Base-by-base conservation (phyloP, 192 early-diverging fungal species). In the Rhizoclosmatium globosum region DNA sequence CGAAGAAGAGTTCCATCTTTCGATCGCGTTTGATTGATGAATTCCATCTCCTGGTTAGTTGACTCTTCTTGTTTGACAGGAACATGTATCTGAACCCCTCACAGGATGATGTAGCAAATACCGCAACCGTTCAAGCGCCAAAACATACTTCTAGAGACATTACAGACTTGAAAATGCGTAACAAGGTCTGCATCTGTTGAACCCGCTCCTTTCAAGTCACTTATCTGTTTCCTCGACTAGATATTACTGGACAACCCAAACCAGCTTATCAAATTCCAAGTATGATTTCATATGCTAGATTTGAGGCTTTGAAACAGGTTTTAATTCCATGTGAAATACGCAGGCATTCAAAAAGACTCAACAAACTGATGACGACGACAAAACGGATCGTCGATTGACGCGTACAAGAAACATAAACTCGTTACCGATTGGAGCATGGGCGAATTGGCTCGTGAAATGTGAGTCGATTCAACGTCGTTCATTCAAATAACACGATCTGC, bases 251-350 rank as follows among this genome's bases (percentile, higher is more conserved):
- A 85, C 61, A 81, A 85, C 57, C 82, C 84, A 46, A 71, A 85
- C 74, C 84, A 85, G 46, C 43, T 85, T 21, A 79, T 85, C 43
- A 85, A 85, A 41, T 85, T 85, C 61, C 82, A 84, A 60, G 81
- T 81, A 44, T 6, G 21, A 43, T 76, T 15, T 13, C 38, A 19
- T 43, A 66, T 74, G 39, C 64, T 39, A 76, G 19, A 71, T 13
- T 21, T 11, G 46, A 45, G 46, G 9, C 39, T 13, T 21, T 45
- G 47, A 64, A 64, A 45, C 41, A 41, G 6, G 43, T 2, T 23
- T 75, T 64, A 17, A 23, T 46, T 31, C 31, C 31, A 31, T 31
- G 31, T 31, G 31, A 19, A 11, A 17, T 76, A 11, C 4, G 3
- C 17, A 79, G 75, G 80, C 74, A 21, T 85, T 85, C 77, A 85